Conservation (phyloP, 495 filamentous ascomycete species). For the Aspergillus sclerotioniger region DNA sequence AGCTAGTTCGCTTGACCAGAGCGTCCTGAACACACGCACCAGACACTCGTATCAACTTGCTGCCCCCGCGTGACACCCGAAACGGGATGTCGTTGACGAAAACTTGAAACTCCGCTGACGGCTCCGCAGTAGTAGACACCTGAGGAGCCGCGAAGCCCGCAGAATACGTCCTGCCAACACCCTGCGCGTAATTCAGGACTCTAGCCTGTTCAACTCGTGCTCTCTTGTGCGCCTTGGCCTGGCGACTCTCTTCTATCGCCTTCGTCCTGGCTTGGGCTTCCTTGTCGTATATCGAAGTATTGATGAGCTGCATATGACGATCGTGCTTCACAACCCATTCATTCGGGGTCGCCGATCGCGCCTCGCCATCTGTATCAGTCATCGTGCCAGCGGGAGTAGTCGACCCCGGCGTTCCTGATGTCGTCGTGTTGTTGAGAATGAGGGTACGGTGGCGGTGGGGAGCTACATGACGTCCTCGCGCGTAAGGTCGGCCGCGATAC, state of each 20-base stretch:
- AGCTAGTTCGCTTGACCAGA: constrained; percentile 34
- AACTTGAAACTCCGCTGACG: constrained; percentile 59
- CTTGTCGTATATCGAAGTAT: constrained; percentile 76
- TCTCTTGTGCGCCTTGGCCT: constrained; percentile 55
- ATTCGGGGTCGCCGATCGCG: constrained; percentile 30
- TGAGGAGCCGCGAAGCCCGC: constrained; percentile 37
- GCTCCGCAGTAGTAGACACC: constrained; percentile 32
- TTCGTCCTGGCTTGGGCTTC: constrained; percentile 65
- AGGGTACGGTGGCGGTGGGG: constrained; percentile 70
- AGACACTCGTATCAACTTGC: constrained; percentile 74
- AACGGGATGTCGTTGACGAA: constrained; percentile 75
- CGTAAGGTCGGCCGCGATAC: constrained; percentile 45
- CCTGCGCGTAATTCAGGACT: constrained; percentile 45
- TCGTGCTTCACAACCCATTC: constrained; percentile 78
- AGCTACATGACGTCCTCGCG: constrained; percentile 39
- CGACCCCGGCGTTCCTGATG: constrained; percentile 22
- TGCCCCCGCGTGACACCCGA: constrained; percentile 70
- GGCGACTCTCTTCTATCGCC: constrained; percentile 70
- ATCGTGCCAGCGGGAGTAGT: constrained; percentile 36
- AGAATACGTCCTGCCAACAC: constrained; percentile 23
- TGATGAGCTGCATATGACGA: constrained; percentile 87
- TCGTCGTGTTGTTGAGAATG: constrained; percentile 60
- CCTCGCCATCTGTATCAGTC: constrained; percentile 34
- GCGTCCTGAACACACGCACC: constrained; percentile 50
- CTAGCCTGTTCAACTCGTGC: constrained; percentile 63